Conservation (phyloP, 495 filamentous ascomycete genomes). For the Neurospora sp. region DNA sequence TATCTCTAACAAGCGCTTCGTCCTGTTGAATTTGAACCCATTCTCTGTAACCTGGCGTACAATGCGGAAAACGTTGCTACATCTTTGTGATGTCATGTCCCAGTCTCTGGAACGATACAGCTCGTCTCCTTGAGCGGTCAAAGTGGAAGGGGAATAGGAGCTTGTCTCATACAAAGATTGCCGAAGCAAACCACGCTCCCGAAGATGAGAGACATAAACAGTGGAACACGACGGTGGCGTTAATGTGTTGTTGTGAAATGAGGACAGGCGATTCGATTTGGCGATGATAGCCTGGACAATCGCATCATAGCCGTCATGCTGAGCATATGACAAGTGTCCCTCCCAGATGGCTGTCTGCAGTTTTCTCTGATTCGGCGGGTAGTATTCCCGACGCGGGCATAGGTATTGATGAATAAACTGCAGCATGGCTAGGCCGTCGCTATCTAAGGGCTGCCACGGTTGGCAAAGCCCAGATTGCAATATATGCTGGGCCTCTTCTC, state of each 20-base stretch:
- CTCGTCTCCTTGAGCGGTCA: neutral
- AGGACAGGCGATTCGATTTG: neutral
- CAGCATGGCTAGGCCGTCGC: neutral
- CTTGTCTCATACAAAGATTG: neutral
- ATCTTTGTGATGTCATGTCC: neutral
- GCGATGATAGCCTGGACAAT: neutral
- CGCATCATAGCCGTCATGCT: slow-evolving; percentile 2
- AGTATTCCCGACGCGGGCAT: neutral
- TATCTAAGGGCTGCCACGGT: neutral
- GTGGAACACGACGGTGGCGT: neutral
- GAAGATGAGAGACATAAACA: neutral
- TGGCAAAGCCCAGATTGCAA: neutral
- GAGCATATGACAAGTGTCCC: neutral
- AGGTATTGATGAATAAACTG: neutral
- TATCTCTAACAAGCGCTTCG: neutral
- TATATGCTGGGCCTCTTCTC: slow-evolving; percentile 1
- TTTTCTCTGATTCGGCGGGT: neutral
- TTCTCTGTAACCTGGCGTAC: neutral
- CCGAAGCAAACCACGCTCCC: neutral
- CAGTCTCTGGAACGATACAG: neutral
- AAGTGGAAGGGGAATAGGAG: neutral
- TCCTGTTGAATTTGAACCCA: neutral
- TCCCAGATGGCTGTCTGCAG: slow-evolving; percentile 2
- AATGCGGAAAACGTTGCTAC: neutral
- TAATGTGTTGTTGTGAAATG: neutral